phyloP scores from a whole-genome alignment of 768 basidiomycete species.

The Mycena leptocephala region DNA sequence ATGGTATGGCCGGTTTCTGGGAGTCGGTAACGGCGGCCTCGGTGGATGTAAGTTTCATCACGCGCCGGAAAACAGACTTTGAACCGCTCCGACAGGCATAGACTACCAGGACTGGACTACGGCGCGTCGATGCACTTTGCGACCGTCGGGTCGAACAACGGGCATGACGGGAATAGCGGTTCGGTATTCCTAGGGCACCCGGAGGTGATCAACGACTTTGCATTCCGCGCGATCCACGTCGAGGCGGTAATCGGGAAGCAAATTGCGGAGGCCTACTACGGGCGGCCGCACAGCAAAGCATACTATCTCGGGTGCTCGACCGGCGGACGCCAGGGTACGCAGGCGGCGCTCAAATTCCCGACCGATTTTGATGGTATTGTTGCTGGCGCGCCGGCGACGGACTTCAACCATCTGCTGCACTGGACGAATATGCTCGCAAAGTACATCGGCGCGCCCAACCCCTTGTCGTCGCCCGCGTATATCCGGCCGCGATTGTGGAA shows the following conservation, averaged over 20 bases:
- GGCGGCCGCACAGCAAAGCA: conserved; percentile 36
- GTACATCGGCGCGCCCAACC: conserved; percentile 24
- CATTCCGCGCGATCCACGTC: conserved; percentile 44
- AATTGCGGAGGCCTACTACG: conserved; percentile 43
- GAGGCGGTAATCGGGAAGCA: conserved; percentile 44
- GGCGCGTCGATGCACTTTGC: conserved; percentile 41
- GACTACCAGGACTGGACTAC: conserved; percentile 36
- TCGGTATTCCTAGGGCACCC: conserved; percentile 36
- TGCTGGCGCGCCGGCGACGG: conserved; percentile 44
- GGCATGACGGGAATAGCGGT: conserved; percentile 41
- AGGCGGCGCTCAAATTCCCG: conserved; percentile 42
- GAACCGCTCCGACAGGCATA: conserved; percentile 34
- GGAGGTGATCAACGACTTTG: conserved; percentile 46
- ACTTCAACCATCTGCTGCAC: conserved; percentile 26
- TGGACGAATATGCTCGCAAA: conserved; percentile 16
- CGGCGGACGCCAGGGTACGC: conserved; percentile 46
- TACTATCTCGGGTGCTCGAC: conserved; percentile 48
- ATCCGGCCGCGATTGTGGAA: conserved; percentile 35
- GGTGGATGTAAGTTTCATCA: conserved; percentile 28
- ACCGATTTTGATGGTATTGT: conserved; percentile 48
- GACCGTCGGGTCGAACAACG: conserved; percentile 41
- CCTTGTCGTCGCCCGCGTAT: conserved; percentile 24
- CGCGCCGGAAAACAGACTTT: background rate
- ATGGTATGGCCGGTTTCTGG: conserved; percentile 35
- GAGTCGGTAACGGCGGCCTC: conserved; percentile 31